Percentiles rank a stretch among this genome's conserved stretches.
Evolutionary conservation across 805 yeast genomes (phyloP).

Genomic region (Saturnispora zaruensis): DNA sequence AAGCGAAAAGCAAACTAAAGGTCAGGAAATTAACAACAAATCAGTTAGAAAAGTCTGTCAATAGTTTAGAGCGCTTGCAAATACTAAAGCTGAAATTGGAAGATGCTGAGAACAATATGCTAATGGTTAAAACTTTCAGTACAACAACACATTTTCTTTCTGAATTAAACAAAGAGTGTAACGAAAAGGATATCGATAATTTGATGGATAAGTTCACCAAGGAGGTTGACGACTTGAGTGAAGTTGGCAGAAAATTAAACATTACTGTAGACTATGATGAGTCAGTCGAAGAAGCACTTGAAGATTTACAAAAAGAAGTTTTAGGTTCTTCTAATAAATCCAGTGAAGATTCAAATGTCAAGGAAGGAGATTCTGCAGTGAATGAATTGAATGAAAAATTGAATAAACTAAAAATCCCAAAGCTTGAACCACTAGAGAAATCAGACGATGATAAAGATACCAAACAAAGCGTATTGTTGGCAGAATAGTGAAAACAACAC

Average conservation of each 20-base stretch:
- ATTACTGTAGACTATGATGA: slow-evolving; percentile 13
- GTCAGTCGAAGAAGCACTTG: slow-evolving; percentile 20
- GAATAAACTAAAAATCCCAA: slow-evolving; percentile 10
- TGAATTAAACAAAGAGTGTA: slow-evolving; percentile 19
- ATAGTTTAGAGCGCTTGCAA: slow-evolving; percentile 20
- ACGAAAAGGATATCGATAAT: slow-evolving; percentile 14
- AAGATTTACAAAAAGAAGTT: slow-evolving; percentile 10
- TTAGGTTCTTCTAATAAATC: slow-evolving; percentile 3
- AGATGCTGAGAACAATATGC: slow-evolving; percentile 21
- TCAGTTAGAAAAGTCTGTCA: slow-evolving; percentile 17
- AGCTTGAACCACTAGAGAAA: neutral
- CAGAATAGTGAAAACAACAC: neutral
- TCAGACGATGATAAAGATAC: neutral
- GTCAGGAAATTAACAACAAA: slow-evolving; percentile 17
- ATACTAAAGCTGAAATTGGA: slow-evolving; percentile 20
- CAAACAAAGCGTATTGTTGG: neutral
- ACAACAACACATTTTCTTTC: slow-evolving; percentile 20
- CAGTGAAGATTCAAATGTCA: slow-evolving; percentile 1
- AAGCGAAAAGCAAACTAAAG: slow-evolving; percentile 21
- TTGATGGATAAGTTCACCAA: slow-evolving; percentile 16
- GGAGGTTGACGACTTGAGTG: slow-evolving; percentile 17
- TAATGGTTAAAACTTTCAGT: slow-evolving; percentile 20
- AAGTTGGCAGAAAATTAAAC: slow-evolving; percentile 10
- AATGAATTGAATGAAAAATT: slow-evolving; percentile 10
- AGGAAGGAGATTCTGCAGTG: neutral